These are phyloP conservation scores for Pezicula neosporulosa DNA, from an alignment of 2,329 filamentous ascomycete species.

Conservation along the genomic window DNA sequence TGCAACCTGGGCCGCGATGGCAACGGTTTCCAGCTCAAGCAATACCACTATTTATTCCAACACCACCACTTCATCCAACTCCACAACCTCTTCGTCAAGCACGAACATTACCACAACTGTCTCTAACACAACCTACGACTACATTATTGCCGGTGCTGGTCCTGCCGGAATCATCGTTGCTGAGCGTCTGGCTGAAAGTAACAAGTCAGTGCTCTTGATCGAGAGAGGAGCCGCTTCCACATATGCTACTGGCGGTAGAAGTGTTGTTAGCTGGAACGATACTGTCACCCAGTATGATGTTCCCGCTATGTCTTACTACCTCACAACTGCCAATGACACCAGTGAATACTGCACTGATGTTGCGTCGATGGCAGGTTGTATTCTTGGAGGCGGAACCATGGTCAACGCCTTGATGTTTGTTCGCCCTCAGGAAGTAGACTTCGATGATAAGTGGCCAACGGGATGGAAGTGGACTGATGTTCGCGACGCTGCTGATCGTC, in stretches of 20 bases:
- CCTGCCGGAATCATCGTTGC: conserved; percentile 56
- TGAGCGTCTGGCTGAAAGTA: conserved; percentile 42
- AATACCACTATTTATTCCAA: background rate
- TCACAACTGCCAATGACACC: conserved; percentile 58
- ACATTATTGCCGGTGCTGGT: conserved; percentile 62
- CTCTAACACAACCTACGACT: conserved; percentile 45
- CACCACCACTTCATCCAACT: conserved; percentile 5
- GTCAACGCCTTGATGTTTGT: conserved; percentile 67
- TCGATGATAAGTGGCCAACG: conserved; percentile 62
- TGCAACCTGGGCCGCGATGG: conserved; percentile 13
- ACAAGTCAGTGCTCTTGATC: conserved; percentile 43
- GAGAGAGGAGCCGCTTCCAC: conserved; percentile 19
- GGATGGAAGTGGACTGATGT: conserved; percentile 68
- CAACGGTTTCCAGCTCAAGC: background rate
- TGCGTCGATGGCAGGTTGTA: conserved; percentile 66
- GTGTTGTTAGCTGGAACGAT: conserved; percentile 16
- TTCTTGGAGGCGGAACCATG: conserved; percentile 53
- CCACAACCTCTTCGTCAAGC: conserved; percentile 7
- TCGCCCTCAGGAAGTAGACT: conserved; percentile 60
- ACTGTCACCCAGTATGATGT: conserved; percentile 64
- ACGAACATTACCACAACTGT: conserved; percentile 13
- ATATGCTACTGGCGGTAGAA: conserved; percentile 16
- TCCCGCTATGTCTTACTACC: conserved; percentile 63
- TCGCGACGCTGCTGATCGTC: conserved; percentile 50
- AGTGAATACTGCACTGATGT: conserved; percentile 33